These are phyloP conservation scores for Daldinia eschscholtzii DNA, from an alignment of 2,329 filamentous ascomycete genomes.

Conservation along the genomic window DNA sequence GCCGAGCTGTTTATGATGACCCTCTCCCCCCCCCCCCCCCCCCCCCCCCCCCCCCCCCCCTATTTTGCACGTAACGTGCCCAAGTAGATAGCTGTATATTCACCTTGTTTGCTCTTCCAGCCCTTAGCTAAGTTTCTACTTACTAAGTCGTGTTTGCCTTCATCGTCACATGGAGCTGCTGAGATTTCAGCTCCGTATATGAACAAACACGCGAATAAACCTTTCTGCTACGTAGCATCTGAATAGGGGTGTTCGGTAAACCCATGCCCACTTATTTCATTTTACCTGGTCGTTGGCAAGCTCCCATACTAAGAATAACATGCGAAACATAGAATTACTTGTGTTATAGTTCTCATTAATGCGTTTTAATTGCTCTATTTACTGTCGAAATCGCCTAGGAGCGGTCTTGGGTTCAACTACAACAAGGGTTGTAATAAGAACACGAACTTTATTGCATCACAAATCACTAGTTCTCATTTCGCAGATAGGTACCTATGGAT, in stretches of 20 bases:
- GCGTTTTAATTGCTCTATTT: too few species aligned
- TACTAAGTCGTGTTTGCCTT: background rate
- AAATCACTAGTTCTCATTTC: background rate
- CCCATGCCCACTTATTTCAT: background rate
- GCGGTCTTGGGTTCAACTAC: background rate
- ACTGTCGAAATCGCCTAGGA: too few species aligned
- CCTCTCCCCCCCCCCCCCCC: background rate
- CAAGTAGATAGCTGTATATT: background rate
- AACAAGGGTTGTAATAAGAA: background rate
- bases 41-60: background rate
- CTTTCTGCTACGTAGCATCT: background rate
- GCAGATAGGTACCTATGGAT: background rate
- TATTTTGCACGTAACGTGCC: background rate
- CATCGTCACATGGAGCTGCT: background rate
- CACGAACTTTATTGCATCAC: background rate
- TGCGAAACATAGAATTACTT: background rate
- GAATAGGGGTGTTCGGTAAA: background rate
- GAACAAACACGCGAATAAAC: background rate
- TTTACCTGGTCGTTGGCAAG: background rate
- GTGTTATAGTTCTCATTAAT: too few species aligned
- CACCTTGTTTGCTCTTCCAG: background rate
- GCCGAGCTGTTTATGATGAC: conserved; percentile 1
- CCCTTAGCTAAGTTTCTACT: background rate
- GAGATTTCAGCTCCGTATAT: background rate
- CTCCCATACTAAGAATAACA: background rate